Conservation (phyloP, 257 asterid species). For the Vinca minor region DNA sequence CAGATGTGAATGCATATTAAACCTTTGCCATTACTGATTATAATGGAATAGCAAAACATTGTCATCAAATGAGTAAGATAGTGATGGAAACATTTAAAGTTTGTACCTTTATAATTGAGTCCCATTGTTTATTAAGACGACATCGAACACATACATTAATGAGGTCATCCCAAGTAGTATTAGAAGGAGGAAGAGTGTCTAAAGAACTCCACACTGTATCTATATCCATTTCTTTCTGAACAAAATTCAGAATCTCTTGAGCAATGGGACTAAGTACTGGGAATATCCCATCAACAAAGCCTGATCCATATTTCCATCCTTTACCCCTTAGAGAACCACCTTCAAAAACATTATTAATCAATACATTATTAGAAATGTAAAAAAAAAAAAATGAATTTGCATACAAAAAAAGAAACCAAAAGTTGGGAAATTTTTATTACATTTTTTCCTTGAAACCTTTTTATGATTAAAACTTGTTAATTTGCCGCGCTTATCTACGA, state of each 20-base stretch:
- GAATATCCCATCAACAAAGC: constrained; percentile 79
- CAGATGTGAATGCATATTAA: too few relatives aligned
- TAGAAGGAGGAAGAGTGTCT: constrained; percentile 56
- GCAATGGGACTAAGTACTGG: constrained; percentile 85
- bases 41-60: background rate
- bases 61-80: background rate
- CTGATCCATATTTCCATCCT: constrained; percentile 94
- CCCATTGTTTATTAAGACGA: constrained; percentile 75
- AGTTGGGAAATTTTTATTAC: constrained; percentile 23
- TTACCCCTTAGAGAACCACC: constrained; percentile 85
- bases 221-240: constrained; percentile 42
- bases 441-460: constrained; percentile 62
- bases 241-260: constrained; percentile 48
- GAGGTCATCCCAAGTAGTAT: constrained; percentile 69
- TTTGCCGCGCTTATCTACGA: constrained; percentile 55
- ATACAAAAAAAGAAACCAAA: background rate
- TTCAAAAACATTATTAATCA: constrained; percentile 19
- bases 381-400: too few relatives aligned
- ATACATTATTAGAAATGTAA: background rate
- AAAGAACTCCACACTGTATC: constrained; percentile 51
- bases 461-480: constrained; percentile 58
- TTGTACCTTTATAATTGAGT: constrained; percentile 54
- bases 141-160: constrained; percentile 67
- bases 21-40: background rate
- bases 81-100: background rate